Evolutionary conservation across 2,329 filamentous ascomycete species (phyloP), one percentile per base, ranked within the genome.

Genomic region (Trichophyton schoenleinii): DNA sequence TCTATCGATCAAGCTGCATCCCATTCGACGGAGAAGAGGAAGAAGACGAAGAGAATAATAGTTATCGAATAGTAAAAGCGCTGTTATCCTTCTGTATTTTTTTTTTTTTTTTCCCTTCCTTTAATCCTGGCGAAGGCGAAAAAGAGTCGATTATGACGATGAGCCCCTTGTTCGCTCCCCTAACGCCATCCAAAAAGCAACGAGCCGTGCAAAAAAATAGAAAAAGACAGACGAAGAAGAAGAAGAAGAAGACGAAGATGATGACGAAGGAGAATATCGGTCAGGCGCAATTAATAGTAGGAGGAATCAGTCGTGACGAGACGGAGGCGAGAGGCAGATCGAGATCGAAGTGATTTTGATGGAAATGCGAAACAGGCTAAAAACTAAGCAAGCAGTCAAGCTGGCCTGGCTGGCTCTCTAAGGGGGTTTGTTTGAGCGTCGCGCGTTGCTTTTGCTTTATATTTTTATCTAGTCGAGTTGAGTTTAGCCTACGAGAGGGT

Each of bases 131-230:
- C 9, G 48, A 31, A 15, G 46, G 48, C 48, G 48, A 55, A 55
- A 22, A 34, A 36, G 34, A 20, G 49, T 20, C 28, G 52, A 38
- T 38, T 38, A 38, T 38, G 34, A 38, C 34, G 41, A 44, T 44
- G 41, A 7, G 15, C 41, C 52, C 52, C 52, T 28, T 34, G 52
- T n/a, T 25, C 52, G 48, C 7, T 34, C 15, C 52, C 52, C 52
- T 28, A 55, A 55, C 52, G 52, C 52, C 52, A 55, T 55, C 25
- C 52, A 55, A 55, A 55, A 55, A 55, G 52, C 52, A 55, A 55
- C 28, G 52, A 25, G 22, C 22, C 8, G 11, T 5, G 49, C 28
- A 31, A 31, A 31, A 5, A 31, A 31, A 31, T 31, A 28, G 13
- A 11, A 28, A 28, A 28, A 18, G 13, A 36, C 9, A 28, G 49